Conservation (phyloP, 1,139 yeast genomes). For the Meyerozyma sp. region DNA sequence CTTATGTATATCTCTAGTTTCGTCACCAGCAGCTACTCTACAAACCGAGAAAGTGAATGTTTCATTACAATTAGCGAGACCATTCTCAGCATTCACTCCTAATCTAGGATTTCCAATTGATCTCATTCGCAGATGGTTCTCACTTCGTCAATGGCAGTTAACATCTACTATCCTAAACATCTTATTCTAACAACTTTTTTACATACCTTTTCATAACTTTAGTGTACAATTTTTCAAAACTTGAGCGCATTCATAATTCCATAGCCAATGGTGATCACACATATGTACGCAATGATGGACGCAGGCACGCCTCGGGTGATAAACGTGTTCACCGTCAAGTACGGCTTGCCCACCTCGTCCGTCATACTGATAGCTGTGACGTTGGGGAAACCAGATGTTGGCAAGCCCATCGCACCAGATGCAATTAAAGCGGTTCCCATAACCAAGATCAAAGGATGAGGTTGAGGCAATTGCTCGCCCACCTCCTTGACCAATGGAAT, state of each 20-base stretch:
- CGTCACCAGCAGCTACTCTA: too few species aligned
- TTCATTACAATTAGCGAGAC: too few species aligned
- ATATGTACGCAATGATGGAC: conserved; percentile 62
- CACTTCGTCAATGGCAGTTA: too few species aligned
- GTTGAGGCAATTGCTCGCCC: conserved; percentile 67
- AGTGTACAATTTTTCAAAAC: conserved; percentile 19
- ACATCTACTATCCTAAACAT: too few species aligned
- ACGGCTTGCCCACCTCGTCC: conserved; percentile 84
- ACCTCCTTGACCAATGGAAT: conserved; percentile 85
- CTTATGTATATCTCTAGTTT: too few species aligned
- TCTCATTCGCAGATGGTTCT: too few species aligned
- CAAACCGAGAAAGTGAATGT: too few species aligned
- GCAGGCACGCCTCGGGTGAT: conserved; percentile 88
- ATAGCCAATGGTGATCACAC: conserved; percentile 76
- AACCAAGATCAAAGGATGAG: conserved; percentile 68
- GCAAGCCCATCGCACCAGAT: conserved; percentile 92
- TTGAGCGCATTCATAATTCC: conserved; percentile 58
- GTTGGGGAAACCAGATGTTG: conserved; percentile 95
- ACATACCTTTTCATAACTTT: neutral
- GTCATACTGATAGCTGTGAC: conserved; percentile 92
- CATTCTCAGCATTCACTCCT: too few species aligned
- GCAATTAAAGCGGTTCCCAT: conserved; percentile 83
- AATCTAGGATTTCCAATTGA: too few species aligned
- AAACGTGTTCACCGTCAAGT: conserved; percentile 75
- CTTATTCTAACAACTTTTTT: too few species aligned